Evolutionary conservation across 2,329 filamentous ascomycete species (phyloP), one percentile per base, ranked within the genome.

Genomic region (Meredithiella fracta): DNA sequence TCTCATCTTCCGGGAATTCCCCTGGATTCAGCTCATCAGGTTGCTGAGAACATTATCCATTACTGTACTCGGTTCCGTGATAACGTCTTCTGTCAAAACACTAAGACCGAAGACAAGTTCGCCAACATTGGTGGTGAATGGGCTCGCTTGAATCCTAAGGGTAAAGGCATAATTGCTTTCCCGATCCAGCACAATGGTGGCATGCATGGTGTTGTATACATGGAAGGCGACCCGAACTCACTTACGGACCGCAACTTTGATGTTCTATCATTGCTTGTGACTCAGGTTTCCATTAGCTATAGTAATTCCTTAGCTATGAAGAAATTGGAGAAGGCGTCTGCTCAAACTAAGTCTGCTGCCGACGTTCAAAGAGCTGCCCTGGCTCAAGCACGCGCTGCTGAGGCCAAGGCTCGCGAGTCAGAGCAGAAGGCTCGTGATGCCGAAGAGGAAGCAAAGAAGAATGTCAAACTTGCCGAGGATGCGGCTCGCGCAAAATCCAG

Each of bases 401-500:
- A 56, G 8, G 37, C 25, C 3, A 59, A 59, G 34, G 57, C 57
- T 22, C 53, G 54, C 56, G 78, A 82, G 59, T 82, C 85, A 0
- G 85, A 90, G 66, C 76, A 76, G 59, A 88, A 89, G 66, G 85
- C 86, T 8, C 88, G 87, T 66, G 71, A 78, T 54, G 86, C 86
- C 1, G 85, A 90, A 65, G 79, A 83, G 0, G 80, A 87, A 64
- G 86, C 86, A 6, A 80, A 86, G 64, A 78, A 82, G 59, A 88
- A 87, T 65, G 85, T 90, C 65, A 83, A 86, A 67, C 75, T 90
- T 40, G 87, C 87, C 15, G 85, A 91, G 65, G 86, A 91, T 66
- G 86, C 86, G 9, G 85, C 85, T 22, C 87, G 85, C 67, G 86
- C 85, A 40, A 91, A 91, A 66, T 85, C 82, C 1, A 86, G 90